phyloP scores from a whole-genome alignment of 768 basidiomycete species.

The Flagelloscypha sp. region DNA sequence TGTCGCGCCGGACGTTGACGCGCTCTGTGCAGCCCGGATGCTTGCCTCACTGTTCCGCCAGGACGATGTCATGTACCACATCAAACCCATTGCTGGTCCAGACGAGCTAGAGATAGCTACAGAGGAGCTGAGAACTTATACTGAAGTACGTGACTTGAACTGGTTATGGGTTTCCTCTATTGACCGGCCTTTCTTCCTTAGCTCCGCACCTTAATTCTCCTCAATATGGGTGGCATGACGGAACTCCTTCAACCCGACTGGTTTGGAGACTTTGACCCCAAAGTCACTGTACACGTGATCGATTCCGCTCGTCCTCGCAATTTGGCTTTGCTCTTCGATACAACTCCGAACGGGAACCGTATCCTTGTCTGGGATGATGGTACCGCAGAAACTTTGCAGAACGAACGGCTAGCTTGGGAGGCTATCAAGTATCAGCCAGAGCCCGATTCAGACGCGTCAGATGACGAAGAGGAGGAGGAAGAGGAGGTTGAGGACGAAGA shows the following conservation, averaged over 20 bases:
- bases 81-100: slow-evolving; percentile 84
- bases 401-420: slow-evolving; percentile 80
- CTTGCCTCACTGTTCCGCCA: slow-evolving; percentile 83
- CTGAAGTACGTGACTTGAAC: slow-evolving; percentile 45
- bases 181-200: slow-evolving; percentile 18
- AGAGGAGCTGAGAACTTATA: slow-evolving; percentile 55
- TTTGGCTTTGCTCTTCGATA: slow-evolving; percentile 75
- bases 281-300: slow-evolving; percentile 81
- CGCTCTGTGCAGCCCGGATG: slow-evolving; percentile 85
- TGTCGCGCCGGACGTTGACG: slow-evolving; percentile 87
- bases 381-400: slow-evolving; percentile 56
- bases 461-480: slow-evolving; percentile 38
- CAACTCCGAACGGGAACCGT: slow-evolving; percentile 55
- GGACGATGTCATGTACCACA: slow-evolving; percentile 87
- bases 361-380: slow-evolving; percentile 94
- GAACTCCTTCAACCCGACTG: slow-evolving; percentile 69
- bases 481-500: slow-evolving; percentile 36
- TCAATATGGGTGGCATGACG: slow-evolving; percentile 87
- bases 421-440: slow-evolving; percentile 78
- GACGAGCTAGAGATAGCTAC: slow-evolving; percentile 61
- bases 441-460: slow-evolving; percentile 55
- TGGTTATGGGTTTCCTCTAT: slow-evolving; percentile 14
- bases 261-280: slow-evolving; percentile 64
- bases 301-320: slow-evolving; percentile 91
- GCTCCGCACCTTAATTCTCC: slow-evolving; percentile 83